Percentiles rank a stretch among this genome's conserved stretches.
Evolutionary conservation across 805 yeast genomes (phyloP).

Genomic region (Kuraishia capsulata): DNA sequence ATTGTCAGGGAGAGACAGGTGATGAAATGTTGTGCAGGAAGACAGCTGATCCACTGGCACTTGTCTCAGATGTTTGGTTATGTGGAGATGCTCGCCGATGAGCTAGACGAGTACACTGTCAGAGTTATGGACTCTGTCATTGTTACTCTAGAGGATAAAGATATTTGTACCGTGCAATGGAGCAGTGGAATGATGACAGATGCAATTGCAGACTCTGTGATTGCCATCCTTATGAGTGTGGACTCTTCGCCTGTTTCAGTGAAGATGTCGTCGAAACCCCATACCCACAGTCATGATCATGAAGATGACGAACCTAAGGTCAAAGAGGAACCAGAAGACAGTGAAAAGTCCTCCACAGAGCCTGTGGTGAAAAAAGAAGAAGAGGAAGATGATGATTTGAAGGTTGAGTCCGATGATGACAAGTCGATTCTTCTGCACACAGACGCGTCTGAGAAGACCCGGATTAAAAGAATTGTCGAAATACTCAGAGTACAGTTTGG

Average conservation of each 20-base stretch:
- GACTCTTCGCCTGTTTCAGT: constrained; percentile 95
- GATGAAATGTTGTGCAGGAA: constrained; percentile 69
- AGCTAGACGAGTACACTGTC: constrained; percentile 36
- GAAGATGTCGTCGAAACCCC: constrained; percentile 62
- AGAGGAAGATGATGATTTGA: constrained; percentile 3
- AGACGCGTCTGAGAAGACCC: constrained; percentile 24
- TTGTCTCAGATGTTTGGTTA: constrained; percentile 92
- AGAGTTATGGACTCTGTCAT: constrained; percentile 58
- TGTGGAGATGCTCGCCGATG: constrained; percentile 54
- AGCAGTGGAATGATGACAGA: constrained; percentile 82
- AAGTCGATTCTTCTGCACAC: constrained; percentile 8
- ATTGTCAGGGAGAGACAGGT: constrained; percentile 76
- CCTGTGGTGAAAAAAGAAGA: not conserved
- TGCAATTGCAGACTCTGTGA: constrained; percentile 87
- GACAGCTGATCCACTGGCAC: constrained; percentile 80
- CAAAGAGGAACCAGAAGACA: constrained; percentile 1
- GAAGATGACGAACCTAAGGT: constrained; percentile 10
- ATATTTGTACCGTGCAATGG: constrained; percentile 75
- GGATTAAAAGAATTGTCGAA: constrained; percentile 46
- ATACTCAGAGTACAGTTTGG: constrained; percentile 85
- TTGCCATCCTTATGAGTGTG: constrained; percentile 84
- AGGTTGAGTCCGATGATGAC: constrained; percentile 5
- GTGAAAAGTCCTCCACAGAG: not conserved
- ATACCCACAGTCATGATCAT: constrained; percentile 39
- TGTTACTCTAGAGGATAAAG: constrained; percentile 35